phyloP scores from a whole-genome alignment of 352 stramenopile genomes.

The Globisporangium emineosum region DNA sequence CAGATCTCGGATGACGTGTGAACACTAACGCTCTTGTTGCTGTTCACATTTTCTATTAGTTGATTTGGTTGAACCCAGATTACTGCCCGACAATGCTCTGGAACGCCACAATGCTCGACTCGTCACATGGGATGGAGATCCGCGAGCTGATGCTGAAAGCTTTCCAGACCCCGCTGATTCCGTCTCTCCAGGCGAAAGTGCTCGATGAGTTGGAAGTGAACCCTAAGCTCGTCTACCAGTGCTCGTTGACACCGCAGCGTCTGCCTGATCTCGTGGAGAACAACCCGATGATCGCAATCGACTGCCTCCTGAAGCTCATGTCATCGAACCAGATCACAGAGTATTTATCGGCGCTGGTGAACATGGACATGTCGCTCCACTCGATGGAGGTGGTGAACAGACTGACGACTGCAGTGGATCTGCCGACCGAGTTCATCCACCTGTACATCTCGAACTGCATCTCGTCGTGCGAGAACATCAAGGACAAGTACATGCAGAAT shows the following conservation, averaged over 20 bases:
- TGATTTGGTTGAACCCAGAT: constrained; percentile 92
- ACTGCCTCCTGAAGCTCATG: constrained; percentile 93
- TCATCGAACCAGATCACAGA: constrained; percentile 92
- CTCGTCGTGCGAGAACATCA: constrained; percentile 97
- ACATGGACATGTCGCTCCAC: constrained; percentile 99
- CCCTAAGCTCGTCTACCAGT: constrained; percentile 90
- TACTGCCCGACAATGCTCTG: constrained; percentile 89
- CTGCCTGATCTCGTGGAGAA: constrained; percentile 97
- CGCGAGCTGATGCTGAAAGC: constrained; percentile 89
- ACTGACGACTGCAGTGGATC: constrained; percentile 88
- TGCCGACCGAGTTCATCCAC: constrained; percentile 98
- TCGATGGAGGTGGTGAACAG: constrained; percentile 98
- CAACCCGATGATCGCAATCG: constrained; percentile 97
- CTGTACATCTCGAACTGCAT: constrained; percentile 99
- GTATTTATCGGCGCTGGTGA: constrained; percentile 96
- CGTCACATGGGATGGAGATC: constrained; percentile 81
- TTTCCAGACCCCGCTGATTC: constrained; percentile 87
- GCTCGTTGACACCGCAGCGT: constrained; percentile 90
- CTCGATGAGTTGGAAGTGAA: constrained; percentile 87
- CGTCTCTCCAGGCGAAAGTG: constrained; percentile 88
- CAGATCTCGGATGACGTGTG: not conserved
- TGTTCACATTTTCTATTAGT: constrained; percentile 15
- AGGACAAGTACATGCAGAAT: constrained; percentile 98
- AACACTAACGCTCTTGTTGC: not conserved
- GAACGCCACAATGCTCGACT: constrained; percentile 89